phyloP scores from a whole-genome alignment of 306 rosid species.

The Macrotyloma uniflorum region DNA sequence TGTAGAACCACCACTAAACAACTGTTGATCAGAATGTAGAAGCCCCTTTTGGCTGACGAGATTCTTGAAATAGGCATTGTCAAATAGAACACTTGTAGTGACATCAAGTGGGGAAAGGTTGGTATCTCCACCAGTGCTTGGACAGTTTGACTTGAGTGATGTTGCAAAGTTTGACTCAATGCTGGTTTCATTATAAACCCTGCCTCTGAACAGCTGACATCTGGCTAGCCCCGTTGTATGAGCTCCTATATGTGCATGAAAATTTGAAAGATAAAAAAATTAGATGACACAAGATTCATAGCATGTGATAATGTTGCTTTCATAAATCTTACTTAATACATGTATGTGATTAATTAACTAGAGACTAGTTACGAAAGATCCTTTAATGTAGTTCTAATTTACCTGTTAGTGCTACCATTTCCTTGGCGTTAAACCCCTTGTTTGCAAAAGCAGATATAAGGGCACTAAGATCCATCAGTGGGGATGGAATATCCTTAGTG shows the following conservation, averaged over 20 bases:
- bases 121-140: constrained; percentile 45
- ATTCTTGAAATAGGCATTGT: constrained; percentile 47
- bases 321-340: not conserved
- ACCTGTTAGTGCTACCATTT: constrained; percentile 71
- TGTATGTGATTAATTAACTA: not conserved
- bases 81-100: constrained; percentile 47
- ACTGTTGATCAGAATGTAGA: constrained; percentile 41
- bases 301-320: not conserved
- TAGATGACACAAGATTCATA: not conserved
- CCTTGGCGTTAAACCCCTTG: constrained; percentile 57
- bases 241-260: constrained; percentile 44
- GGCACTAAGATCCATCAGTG: constrained; percentile 48
- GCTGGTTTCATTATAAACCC: constrained; percentile 57
- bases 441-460: constrained; percentile 49
- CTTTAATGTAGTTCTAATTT: not conserved
- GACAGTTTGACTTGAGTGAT: constrained; percentile 53
- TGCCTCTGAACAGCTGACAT: constrained; percentile 52
- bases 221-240: constrained; percentile 68
- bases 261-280: not conserved
- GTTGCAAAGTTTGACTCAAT: constrained; percentile 52
- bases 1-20: constrained; percentile 36
- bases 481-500: constrained; percentile 60
- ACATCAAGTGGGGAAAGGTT: constrained; percentile 62
- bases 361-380: not conserved
- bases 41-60: constrained; percentile 36